Percentiles rank a stretch among this genome's conserved stretches.
These are phyloP conservation scores for Fonsecaea pedrosoi DNA, from an alignment of 2,329 filamentous ascomycete genomes.

Conservation along the genomic window DNA sequence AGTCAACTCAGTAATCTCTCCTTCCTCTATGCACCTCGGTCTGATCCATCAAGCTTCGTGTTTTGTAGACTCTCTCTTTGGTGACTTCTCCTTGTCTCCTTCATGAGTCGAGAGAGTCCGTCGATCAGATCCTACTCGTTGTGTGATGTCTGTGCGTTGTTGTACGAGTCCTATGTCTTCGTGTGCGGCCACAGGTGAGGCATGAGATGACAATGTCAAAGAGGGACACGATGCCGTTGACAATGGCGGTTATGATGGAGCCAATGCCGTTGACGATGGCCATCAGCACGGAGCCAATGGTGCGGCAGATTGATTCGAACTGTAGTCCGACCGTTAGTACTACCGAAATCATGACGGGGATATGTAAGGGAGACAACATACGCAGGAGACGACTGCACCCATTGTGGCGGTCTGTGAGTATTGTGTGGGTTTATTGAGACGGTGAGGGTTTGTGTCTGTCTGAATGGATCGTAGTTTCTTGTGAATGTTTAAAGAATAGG, in stretches of 20 bases:
- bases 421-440: conserved; percentile 10
- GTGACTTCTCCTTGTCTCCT: background rate
- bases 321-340: conserved; percentile 43
- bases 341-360: background rate
- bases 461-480: conserved; percentile 18
- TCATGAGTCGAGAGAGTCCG: conserved; percentile 11
- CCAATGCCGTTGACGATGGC: conserved; percentile 72
- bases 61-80: background rate
- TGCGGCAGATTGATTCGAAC: conserved; percentile 65
- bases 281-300: conserved; percentile 72
- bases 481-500: conserved; percentile 5
- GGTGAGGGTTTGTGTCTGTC: conserved; percentile 10
- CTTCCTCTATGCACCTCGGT: background rate
- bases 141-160: conserved; percentile 25
- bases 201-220: conserved; percentile 71
- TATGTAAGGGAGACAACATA: conserved; percentile 60
- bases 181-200: conserved; percentile 57
- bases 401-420: conserved; percentile 59
- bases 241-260: conserved; percentile 66
- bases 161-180: conserved; percentile 40
- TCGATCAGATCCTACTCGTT: conserved; percentile 34
- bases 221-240: conserved; percentile 70
- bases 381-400: conserved; percentile 84
- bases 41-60: background rate
- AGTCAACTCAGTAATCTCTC: background rate